These are phyloP conservation scores for Cornus florida DNA, from an alignment of 148 eudicot genomes.

Conservation along the genomic window DNA sequence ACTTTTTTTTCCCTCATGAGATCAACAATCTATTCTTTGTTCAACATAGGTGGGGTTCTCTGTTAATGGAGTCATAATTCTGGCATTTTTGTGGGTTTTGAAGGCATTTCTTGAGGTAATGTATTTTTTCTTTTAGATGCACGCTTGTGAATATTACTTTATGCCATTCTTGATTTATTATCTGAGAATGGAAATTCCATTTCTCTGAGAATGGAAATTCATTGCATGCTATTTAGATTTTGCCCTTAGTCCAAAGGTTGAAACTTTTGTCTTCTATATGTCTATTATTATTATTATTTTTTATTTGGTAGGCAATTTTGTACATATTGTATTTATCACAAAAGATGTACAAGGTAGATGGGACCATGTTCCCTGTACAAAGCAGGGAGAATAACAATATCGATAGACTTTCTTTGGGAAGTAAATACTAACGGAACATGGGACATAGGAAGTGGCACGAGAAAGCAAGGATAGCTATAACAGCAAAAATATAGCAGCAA, in stretches of 20 bases:
- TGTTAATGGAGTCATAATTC: slow-evolving; percentile 80
- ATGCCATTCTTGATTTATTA: neutral
- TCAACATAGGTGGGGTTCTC: slow-evolving; percentile 76
- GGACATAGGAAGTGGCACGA: no score
- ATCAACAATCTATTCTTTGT: slow-evolving; percentile 6
- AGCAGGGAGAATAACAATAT: no score
- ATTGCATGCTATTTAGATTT: neutral
- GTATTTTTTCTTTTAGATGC: neutral
- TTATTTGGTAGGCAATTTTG: neutral
- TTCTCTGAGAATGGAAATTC: neutral
- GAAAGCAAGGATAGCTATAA: no score
- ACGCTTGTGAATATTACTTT: neutral
- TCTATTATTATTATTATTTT: neutral
- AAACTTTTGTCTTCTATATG: neutral
- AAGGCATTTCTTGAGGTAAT: slow-evolving; percentile 96
- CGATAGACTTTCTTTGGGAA: no score
- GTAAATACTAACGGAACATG: no score
- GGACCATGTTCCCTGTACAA: no score
- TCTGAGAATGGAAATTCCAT: neutral
- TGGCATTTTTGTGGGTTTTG: slow-evolving; percentile 89
- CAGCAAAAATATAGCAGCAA: no score
- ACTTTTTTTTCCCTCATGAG: neutral
- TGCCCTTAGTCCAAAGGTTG: neutral
- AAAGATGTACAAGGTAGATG: neutral
- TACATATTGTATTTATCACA: neutral